Evolutionary conservation across 2,329 filamentous ascomycete species (phyloP), one percentile per base, ranked within the genome.

Genomic region (Apiospora malaysiana): DNA sequence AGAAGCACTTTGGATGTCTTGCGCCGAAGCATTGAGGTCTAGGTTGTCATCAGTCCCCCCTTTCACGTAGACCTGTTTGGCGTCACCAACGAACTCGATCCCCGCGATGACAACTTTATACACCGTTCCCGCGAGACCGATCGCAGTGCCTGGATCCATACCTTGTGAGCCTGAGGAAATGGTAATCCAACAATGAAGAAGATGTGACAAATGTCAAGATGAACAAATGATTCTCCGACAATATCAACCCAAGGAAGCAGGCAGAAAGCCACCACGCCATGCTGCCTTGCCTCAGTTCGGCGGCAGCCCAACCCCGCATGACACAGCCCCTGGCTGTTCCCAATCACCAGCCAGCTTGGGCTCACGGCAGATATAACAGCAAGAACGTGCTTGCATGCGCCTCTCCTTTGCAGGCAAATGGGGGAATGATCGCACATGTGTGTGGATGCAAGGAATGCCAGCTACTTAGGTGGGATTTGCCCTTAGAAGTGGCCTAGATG

Each of bases 1-100:
- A 7, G 74, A 74, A 2, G 72, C 71, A 66, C 40, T 68, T 32
- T 73, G 74, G 23, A 76, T 71, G 59, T 69, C 73, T 23, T 71
- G 66, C 10, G 70, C 67, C 42, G 75, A 68, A 14, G 51, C 70
- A 10, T 43, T 68, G 9, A 76, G 65, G 49, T 77, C 74, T 8
- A 69, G 18, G 25, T 74, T 76, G 23, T 45, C 69, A 40, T 73
- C 72, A 4, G 72, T 77, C 14, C 71, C 70, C 14, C 73, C 75
- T 1, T 75, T 71, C 4, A 59, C 69, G 49, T 76, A 73, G n/a
- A 77, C 71, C 46, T 77, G 73, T 47, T 77, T 77, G 37, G 66
- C 72, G 37, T 77, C 71, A 32, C 47, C 40, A 8, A 76, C 70
- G n/a, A 76, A 74, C 21, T 75, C 71, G 32, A 73, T 71, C 7